A percentile compares a stretch with the other conserved stretches of the same genome.
phyloP scores from a whole-genome alignment of 1,284 basidiomycete species.

The Pholiota adiposa region DNA sequence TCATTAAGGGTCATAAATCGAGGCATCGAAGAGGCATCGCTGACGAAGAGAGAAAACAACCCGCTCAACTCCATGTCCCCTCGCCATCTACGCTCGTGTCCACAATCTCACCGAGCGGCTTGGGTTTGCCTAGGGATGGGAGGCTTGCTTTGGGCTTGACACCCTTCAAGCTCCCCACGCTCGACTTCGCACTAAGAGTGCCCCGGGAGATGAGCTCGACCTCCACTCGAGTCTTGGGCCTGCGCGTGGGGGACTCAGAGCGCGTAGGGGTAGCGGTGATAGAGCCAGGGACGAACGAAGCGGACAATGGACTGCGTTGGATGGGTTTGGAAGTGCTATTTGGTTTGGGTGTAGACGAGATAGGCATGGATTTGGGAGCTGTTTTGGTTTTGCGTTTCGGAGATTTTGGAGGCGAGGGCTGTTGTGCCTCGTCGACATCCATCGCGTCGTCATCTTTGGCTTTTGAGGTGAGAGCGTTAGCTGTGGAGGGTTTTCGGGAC shows the following conservation, averaged over 20 bases:
- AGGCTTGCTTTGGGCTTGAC: not conserved
- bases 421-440: slow-evolving; percentile 23
- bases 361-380: slow-evolving; percentile 18
- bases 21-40: not conserved
- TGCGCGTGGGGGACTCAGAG: not conserved
- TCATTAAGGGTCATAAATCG: not conserved
- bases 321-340: slow-evolving; percentile 8
- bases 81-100: slow-evolving; percentile 38
- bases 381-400: slow-evolving; percentile 22
- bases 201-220: slow-evolving; percentile 21
- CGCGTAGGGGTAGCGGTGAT: not conserved
- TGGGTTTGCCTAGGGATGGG: slow-evolving; percentile 3
- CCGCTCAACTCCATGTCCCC: slow-evolving; percentile 10
- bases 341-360: slow-evolving; percentile 11
- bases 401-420: slow-evolving; percentile 27
- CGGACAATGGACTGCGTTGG: slow-evolving; percentile 21
- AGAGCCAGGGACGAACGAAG: slow-evolving; percentile 21
- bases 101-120: slow-evolving; percentile 32
- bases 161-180: slow-evolving; percentile 5
- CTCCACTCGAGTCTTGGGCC: slow-evolving; percentile 15
- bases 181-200: slow-evolving; percentile 3
- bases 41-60: not conserved
- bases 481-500: slow-evolving; percentile 10
- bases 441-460: slow-evolving; percentile 21
- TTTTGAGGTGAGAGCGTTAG: not conserved